These are phyloP conservation scores for Solanum appendiculatum DNA, from an alignment of 257 asterid genomes.

Conservation along the genomic window DNA sequence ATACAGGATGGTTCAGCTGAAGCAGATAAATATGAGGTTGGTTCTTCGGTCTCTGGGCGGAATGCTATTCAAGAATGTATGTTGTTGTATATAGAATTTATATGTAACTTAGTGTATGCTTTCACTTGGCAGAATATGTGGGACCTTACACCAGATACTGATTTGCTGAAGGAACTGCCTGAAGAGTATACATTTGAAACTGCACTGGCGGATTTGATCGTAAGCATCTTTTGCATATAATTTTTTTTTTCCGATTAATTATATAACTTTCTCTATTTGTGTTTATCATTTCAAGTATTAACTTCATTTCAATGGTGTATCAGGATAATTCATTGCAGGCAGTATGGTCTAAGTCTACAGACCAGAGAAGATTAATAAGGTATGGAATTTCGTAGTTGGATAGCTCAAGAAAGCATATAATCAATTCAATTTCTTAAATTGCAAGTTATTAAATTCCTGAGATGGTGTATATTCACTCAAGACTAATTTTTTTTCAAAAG, in stretches of 20 bases:
- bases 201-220: slow-evolving; percentile 77
- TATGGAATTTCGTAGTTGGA: slow-evolving; percentile 6
- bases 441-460: background rate
- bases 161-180: slow-evolving; percentile 57
- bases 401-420: background rate
- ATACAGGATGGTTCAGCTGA: slow-evolving; percentile 59
- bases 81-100: background rate
- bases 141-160: slow-evolving; percentile 76
- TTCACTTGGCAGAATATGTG: slow-evolving; percentile 58
- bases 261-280: background rate
- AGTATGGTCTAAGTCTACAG: slow-evolving; percentile 38
- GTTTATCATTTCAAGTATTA: background rate
- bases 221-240: slow-evolving; percentile 18
- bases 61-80: background rate
- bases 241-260: background rate
- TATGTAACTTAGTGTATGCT: background rate
- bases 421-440: background rate
- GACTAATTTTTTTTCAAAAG: background rate
- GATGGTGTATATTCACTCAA: background rate
- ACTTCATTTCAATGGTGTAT: slow-evolving; percentile 5
- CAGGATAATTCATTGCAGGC: slow-evolving; percentile 87
- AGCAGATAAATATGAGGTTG: slow-evolving; percentile 46
- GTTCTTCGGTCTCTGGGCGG: background rate
- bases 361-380: slow-evolving; percentile 45
- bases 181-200: slow-evolving; percentile 57